Percentiles rank a stretch among this genome's conserved stretches.
phyloP scores from a whole-genome alignment of 2,329 filamentous ascomycete genomes.

The Coccinonectria pachysandricola region DNA sequence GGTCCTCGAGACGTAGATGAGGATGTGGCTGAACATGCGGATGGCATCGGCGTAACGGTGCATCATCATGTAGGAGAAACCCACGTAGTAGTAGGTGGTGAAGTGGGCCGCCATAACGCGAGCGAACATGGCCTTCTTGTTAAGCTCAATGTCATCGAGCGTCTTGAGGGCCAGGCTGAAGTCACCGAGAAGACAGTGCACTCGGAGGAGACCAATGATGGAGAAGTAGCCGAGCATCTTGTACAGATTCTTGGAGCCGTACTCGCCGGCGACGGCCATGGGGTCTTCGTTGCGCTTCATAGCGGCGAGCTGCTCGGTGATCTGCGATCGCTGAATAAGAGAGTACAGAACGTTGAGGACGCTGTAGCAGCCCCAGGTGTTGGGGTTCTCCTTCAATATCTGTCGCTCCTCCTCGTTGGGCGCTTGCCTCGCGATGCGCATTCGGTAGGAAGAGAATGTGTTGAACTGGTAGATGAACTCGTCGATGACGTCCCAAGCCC shows the following conservation, averaged over 20 bases:
- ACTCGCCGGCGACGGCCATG: slow-evolving; percentile 80
- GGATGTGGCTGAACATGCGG: slow-evolving; percentile 99
- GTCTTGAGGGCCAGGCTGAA: slow-evolving; percentile 98
- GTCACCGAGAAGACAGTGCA: slow-evolving; percentile 93
- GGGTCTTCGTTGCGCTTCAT: slow-evolving; percentile 93
- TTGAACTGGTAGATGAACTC: slow-evolving; percentile 99
- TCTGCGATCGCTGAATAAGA: slow-evolving; percentile 95
- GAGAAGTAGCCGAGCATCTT: slow-evolving; percentile 99
- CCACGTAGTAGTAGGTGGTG: slow-evolving; percentile 99
- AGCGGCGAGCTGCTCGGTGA: slow-evolving; percentile 90
- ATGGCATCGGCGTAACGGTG: slow-evolving; percentile 98
- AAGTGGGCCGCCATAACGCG: slow-evolving; percentile 99
- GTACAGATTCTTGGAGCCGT: slow-evolving; percentile 88
- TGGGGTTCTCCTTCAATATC: slow-evolving; percentile 89
- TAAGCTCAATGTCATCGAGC: slow-evolving; percentile 97
- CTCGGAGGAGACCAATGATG: slow-evolving; percentile 91
- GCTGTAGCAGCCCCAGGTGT: slow-evolving; percentile 99
- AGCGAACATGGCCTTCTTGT: slow-evolving; percentile 99
- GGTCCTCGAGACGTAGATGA: slow-evolving; percentile 95
- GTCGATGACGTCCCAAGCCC: slow-evolving; percentile 99
- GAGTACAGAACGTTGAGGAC: slow-evolving; percentile 99
- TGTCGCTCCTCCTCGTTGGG: slow-evolving; percentile 87
- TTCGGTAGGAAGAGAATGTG: slow-evolving; percentile 95
- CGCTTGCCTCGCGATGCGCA: slow-evolving; percentile 73
- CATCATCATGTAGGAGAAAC: slow-evolving; percentile 99